Evolutionary conservation across 345 rosid genomes (phyloP), one percentile per base, ranked within the genome.

Genomic region (Salix purpurea): DNA sequence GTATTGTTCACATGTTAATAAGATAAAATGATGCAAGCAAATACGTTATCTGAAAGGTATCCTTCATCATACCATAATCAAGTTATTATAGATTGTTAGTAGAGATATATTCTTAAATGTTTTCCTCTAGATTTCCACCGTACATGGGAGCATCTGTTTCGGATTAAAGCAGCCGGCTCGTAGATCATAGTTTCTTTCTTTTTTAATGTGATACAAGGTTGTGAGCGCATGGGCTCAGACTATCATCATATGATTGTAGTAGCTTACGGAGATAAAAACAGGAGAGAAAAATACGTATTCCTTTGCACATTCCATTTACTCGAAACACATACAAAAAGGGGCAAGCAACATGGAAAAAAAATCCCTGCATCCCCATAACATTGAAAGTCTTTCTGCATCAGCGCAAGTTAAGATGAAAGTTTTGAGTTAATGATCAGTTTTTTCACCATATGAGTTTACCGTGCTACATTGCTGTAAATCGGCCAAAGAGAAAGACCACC

Each of bases 401-500:
- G 65, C 19, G 46, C 30, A 18, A 30, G 28, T 8, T 8, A 37
- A 1, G 54, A 52, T 4, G 14, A 32, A 37, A 32, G 32, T 21
- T 6, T 75, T 46, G 34, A 48, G 73, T 68, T 16, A 65, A 71
- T 34, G 72, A 67, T 77, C 72, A 40, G 72, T 61, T 79, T 67
- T 76, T 61, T 65, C 71, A 62, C 64, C 21, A 19, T 30, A 4
- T 1, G 70, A 61, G 36, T 44, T n/a, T 18, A 82, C 81, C 73
- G 48, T 71, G 26, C 69, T 70, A 83, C 81, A 88, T 72, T 83
- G 88, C 36, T 85, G 94, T 19, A 91, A 74, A 81, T 91, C 96
- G 67, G 86, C 92, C 67, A 86, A 78, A 0, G 92, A 89, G 72
- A 80, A 85, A 1, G 96, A 92, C 48, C 90, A 80, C 91, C 92